These are phyloP conservation scores for Penicillium capsulatum DNA, from an alignment of 2,329 filamentous ascomycete species.

Conservation along the genomic window DNA sequence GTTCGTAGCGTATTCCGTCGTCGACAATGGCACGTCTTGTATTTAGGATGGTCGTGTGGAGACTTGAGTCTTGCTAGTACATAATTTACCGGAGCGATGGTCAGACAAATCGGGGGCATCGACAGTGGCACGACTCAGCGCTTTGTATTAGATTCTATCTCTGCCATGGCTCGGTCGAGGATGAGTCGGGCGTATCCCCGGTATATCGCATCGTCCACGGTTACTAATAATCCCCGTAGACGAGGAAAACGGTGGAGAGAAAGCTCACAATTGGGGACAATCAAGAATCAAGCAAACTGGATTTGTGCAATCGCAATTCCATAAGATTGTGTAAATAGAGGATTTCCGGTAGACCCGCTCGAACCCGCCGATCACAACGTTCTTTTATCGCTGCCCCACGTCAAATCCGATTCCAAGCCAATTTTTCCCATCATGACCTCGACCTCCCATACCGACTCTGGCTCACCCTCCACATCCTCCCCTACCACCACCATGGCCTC, in stretches of 20 bases:
- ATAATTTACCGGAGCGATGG: too few species aligned
- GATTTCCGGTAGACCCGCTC: too few species aligned
- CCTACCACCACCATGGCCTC: conserved; percentile 24
- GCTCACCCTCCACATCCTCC: conserved; percentile 16
- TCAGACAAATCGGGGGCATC: too few species aligned
- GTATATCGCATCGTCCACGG: conserved; percentile 23
- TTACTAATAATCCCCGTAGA: too few species aligned
- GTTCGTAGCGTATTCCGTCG: conserved; percentile 20
- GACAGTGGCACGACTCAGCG: too few species aligned
- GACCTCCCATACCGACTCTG: too few species aligned
- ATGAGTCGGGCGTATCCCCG: conserved; percentile 26
- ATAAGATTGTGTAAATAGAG: too few species aligned
- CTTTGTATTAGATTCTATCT: conserved; percentile 7
- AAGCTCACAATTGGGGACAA: too few species aligned
- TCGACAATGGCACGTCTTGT: conserved; percentile 15
- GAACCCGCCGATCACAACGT: conserved; percentile 6
- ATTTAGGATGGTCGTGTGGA: not conserved
- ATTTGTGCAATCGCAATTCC: too few species aligned
- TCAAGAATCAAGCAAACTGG: too few species aligned
- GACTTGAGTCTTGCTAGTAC: not conserved
- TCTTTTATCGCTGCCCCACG: conserved; percentile 6
- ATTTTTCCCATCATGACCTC: too few species aligned
- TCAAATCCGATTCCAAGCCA: not conserved
- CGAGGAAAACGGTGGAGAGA: too few species aligned
- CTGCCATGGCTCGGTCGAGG: conserved; percentile 21